Conservation (phyloP, 305 asterid genomes). For the Plantago lanceolata region DNA sequence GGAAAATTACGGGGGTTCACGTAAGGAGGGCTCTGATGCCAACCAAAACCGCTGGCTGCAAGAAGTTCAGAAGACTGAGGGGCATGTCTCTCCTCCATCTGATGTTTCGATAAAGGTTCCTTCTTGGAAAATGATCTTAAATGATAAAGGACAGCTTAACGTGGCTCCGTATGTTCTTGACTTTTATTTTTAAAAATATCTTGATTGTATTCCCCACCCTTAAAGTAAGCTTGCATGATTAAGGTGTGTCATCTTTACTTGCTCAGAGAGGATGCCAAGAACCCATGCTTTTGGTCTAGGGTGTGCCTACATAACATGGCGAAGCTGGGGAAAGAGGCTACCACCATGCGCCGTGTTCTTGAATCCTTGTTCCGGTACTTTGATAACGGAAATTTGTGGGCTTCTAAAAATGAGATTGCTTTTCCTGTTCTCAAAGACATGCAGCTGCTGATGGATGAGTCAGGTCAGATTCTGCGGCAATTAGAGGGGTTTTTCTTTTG, state of each 20-base stretch:
- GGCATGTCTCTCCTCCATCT: conserved; percentile 44
- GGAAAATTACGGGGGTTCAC: conserved; percentile 68
- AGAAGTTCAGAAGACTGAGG: conserved; percentile 66
- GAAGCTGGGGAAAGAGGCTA: conserved; percentile 91
- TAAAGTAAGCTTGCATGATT: conserved; percentile 8
- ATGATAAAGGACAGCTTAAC: conserved; percentile 69
- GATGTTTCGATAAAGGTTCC: conserved; percentile 51
- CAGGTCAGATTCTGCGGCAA: conserved; percentile 42
- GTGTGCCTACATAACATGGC: conserved; percentile 94
- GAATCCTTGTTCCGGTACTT: conserved; percentile 89
- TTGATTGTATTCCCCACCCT: neutral
- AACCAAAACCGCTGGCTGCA: conserved; percentile 47
- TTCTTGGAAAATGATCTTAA: conserved; percentile 61
- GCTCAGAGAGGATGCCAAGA: conserved; percentile 65
- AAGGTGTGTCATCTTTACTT: conserved; percentile 23
- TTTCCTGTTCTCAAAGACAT: conserved; percentile 87
- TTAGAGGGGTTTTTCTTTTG: neutral
- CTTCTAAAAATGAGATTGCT: conserved; percentile 60
- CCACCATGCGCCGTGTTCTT: conserved; percentile 93
- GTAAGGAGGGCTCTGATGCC: conserved; percentile 44
- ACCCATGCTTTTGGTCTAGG: conserved; percentile 89
- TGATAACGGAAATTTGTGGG: conserved; percentile 77
- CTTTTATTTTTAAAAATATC: conserved; percentile 23
- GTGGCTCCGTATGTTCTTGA: conserved; percentile 56
- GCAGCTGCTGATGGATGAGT: conserved; percentile 80